These are phyloP conservation scores for Saccharomycopsis synnaedendra DNA, from an alignment of 805 yeast genomes.

Conservation along the genomic window DNA sequence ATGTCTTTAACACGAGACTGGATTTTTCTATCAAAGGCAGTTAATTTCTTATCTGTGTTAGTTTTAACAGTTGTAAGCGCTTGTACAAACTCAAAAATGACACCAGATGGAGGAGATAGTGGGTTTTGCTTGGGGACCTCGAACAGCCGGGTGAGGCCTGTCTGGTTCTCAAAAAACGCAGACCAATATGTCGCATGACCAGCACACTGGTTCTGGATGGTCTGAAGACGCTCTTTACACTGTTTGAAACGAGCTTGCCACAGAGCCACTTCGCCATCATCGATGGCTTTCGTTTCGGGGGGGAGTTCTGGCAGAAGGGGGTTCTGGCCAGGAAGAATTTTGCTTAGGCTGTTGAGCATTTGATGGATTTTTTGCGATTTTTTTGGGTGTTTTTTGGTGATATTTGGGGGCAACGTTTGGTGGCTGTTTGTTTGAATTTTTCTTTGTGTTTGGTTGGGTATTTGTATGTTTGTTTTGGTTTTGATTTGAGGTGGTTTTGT, in stretches of 20 bases:
- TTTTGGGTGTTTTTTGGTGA: no score
- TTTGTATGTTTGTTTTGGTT: no score
- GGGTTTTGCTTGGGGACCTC: background rate
- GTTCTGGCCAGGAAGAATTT: conserved; percentile 1
- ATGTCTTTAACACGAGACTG: conserved; percentile 19
- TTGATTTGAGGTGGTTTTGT: no score
- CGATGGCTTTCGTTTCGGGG: conserved; percentile 3
- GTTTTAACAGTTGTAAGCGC: background rate
- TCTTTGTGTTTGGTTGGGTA: no score
- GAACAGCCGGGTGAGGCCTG: background rate
- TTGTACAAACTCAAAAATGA: conserved; percentile 1
- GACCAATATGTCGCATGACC: conserved; percentile 16
- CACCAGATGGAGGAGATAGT: background rate
- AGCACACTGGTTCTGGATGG: conserved; percentile 8
- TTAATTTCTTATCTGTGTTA: conserved; percentile 7
- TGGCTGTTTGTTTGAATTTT: no score
- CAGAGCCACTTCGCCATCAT: conserved; percentile 8
- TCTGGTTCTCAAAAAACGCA: conserved; percentile 14
- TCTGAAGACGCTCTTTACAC: conserved; percentile 3
- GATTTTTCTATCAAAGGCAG: conserved; percentile 12
- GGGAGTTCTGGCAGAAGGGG: conserved; percentile 3
- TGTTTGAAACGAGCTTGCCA: conserved; percentile 10
- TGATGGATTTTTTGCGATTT: no score
- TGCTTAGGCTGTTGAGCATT: conserved; percentile 10
- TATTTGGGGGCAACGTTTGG: no score